Conservation (phyloP, 2,329 filamentous ascomycete species). For the Cercospora sp. region DNA sequence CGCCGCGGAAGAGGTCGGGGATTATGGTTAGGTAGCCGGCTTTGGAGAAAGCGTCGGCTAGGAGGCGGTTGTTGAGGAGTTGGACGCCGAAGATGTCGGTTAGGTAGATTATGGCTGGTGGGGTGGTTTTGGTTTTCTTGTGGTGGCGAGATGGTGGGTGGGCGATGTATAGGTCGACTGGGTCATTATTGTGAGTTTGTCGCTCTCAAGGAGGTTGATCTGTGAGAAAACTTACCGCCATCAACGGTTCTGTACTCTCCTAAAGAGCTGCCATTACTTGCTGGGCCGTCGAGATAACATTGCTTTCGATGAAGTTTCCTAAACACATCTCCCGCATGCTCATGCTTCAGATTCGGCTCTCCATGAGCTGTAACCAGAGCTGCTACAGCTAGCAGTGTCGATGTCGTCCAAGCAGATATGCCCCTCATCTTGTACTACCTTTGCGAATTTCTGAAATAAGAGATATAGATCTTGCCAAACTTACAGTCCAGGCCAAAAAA, state of each 20-base stretch:
- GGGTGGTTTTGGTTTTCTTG: conserved; percentile 15
- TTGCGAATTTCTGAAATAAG: not conserved
- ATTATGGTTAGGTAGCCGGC: conserved; percentile 38
- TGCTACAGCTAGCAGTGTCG: conserved; percentile 18
- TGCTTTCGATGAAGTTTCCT: conserved; percentile 13
- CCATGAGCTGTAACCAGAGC: conserved; percentile 19
- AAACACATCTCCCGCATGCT: conserved; percentile 28
- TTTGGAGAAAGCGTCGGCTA: conserved; percentile 39
- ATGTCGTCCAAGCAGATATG: conserved; percentile 5
- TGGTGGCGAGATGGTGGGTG: conserved; percentile 18
- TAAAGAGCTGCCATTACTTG: conserved; percentile 24
- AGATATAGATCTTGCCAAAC: not conserved
- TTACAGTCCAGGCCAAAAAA: too few relatives aligned
- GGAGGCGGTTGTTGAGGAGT: conserved; percentile 37
- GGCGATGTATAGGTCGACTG: conserved; percentile 29
- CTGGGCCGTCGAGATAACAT: conserved; percentile 21
- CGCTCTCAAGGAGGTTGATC: not conserved
- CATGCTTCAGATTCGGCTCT: conserved; percentile 22
- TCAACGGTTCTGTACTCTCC: conserved; percentile 20
- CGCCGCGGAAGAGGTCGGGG: conserved; percentile 41
- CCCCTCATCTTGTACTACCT: conserved; percentile 1
- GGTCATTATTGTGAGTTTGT: not conserved
- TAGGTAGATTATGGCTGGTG: conserved; percentile 35
- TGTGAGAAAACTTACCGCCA: conserved; percentile 16
- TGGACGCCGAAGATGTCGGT: conserved; percentile 41